Evolutionary conservation across 1,284 basidiomycete species (phyloP).

Genomic region (Fomitopsis betulina): DNA sequence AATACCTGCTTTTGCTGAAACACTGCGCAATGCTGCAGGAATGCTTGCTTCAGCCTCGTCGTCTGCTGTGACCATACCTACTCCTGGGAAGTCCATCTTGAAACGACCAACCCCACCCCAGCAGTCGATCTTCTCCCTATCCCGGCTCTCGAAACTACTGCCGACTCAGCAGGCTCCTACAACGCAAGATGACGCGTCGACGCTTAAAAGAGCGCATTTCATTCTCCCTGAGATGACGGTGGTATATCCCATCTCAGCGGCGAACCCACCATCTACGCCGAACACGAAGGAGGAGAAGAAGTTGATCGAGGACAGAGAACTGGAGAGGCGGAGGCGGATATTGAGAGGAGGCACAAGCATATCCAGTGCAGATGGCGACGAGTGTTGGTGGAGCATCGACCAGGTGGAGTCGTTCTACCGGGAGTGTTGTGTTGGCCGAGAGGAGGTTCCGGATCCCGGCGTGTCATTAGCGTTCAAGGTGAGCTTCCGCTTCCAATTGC

Average conservation of each 20-base stretch:
- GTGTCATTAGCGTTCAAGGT: conserved; percentile 75
- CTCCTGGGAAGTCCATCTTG: conserved; percentile 73
- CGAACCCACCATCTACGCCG: conserved; percentile 75
- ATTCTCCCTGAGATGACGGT: conserved; percentile 78
- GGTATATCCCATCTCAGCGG: conserved; percentile 80
- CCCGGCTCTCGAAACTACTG: conserved; percentile 60
- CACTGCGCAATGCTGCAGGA: conserved; percentile 22
- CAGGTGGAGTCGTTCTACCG: conserved; percentile 78
- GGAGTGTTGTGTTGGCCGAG: conserved; percentile 75
- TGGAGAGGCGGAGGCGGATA: conserved; percentile 56
- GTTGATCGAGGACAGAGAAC: conserved; percentile 62
- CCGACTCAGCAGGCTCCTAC: conserved; percentile 34
- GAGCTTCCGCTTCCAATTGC: conserved; percentile 17
- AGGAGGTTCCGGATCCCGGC: conserved; percentile 62
- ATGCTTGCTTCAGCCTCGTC: conserved; percentile 55
- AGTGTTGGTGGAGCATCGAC: conserved; percentile 79
- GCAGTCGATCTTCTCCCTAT: conserved; percentile 60
- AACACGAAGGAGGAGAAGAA: conserved; percentile 72
- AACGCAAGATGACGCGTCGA: conserved; percentile 37
- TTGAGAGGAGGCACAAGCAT: conserved; percentile 49
- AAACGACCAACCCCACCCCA: conserved; percentile 71
- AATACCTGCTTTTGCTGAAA: conserved; percentile 1
- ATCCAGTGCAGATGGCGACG: conserved; percentile 26
- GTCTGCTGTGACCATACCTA: conserved; percentile 70
- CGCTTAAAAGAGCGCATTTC: conserved; percentile 82